Base-by-base conservation (phyloP, 108 stramenopile genomes). In the Thalassiosira profunda region DNA sequence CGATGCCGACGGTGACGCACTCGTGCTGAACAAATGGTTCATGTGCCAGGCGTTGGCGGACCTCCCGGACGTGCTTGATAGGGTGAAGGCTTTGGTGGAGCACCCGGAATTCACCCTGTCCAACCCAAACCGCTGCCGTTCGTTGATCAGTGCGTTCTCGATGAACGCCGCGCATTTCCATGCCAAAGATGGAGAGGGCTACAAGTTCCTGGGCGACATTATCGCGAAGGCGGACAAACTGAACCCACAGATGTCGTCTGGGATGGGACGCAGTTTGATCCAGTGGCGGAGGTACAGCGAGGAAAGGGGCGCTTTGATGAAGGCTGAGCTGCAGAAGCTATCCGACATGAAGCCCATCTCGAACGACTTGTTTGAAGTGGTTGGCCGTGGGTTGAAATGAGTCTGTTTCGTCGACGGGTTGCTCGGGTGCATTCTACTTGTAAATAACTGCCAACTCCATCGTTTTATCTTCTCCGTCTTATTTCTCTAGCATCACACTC, bases 211-310 rank as follows among this genome's bases (percentile, higher is more conserved):
- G 8, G 85, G 86, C 2, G 93, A 98, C 40, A 76, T 80, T 28
- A 52, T 98, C 20, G 63, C 73, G 34, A 79, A 89, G 44, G 63
- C 98, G 2, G 98, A 99, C 67, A 62, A 82, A 47, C 56, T 97
- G 18, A 99, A 99, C 67, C 89, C 98, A 12, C 96, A 97, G 71
- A 84, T 99, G 41, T 88, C 90, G 14, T n/a, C n/a, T n/a, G n/a
- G n/a, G n/a, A n/a, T n/a, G n/a, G 81, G 93, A 2, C 91, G 97
- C 18, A 48, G 79, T 18, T 80, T 99, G 33, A 88, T 96, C 65
- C 65, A 63, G n/a, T 97, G 93, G 95, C 82, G 82, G 41, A 77
- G 84, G 24, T 96, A 86, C 74, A 83, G 90, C 44, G 92, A 86
- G 41, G 43, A 77, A 20, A 84, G 92, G 42, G 86, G 77, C 42